Percentiles rank a stretch among this genome's conserved stretches.
These are phyloP conservation scores for Pestalotiopsis sp. DNA, from an alignment of 2,329 filamentous ascomycete species.

Conservation along the genomic window DNA sequence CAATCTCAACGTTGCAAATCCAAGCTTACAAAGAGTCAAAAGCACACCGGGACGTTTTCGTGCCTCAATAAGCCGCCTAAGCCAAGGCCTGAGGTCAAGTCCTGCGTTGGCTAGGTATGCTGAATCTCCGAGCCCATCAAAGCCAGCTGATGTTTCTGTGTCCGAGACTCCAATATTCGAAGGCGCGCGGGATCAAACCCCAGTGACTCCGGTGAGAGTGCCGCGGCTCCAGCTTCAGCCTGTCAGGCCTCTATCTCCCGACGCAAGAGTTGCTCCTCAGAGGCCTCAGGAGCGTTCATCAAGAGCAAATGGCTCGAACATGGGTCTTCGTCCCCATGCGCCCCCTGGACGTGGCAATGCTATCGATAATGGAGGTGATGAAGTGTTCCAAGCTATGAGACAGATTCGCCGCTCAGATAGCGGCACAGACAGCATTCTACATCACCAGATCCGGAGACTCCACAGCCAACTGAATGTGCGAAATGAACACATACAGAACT, in stretches of 20 bases:
- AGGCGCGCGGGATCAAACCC: slow-evolving; percentile 19
- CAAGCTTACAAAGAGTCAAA: background rate
- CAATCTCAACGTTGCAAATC: background rate
- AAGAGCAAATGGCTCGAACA: background rate
- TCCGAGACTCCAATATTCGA: slow-evolving; percentile 14
- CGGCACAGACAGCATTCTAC: slow-evolving; percentile 35
- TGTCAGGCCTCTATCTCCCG: slow-evolving; percentile 30
- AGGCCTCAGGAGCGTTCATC: slow-evolving; percentile 21
- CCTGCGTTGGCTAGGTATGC: background rate
- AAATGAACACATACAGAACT: slow-evolving; percentile 44
- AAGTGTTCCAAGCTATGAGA: background rate
- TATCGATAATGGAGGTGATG: background rate
- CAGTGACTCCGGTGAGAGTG: slow-evolving; percentile 14
- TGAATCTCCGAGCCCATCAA: background rate
- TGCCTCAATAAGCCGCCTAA: background rate
- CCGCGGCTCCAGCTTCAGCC: slow-evolving; percentile 18
- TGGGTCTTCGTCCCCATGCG: background rate
- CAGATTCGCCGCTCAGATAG: slow-evolving; percentile 14
- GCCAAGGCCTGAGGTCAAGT: slow-evolving; percentile 6
- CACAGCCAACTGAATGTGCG: slow-evolving; percentile 46
- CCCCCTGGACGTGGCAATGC: background rate
- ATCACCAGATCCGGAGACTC: slow-evolving; percentile 49
- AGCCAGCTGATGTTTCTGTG: background rate
- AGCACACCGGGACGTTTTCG: background rate
- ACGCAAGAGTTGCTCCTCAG: slow-evolving; percentile 37